Base-by-base conservation (phyloP, 2,329 filamentous ascomycete species). In the Penicillium sp. region DNA sequence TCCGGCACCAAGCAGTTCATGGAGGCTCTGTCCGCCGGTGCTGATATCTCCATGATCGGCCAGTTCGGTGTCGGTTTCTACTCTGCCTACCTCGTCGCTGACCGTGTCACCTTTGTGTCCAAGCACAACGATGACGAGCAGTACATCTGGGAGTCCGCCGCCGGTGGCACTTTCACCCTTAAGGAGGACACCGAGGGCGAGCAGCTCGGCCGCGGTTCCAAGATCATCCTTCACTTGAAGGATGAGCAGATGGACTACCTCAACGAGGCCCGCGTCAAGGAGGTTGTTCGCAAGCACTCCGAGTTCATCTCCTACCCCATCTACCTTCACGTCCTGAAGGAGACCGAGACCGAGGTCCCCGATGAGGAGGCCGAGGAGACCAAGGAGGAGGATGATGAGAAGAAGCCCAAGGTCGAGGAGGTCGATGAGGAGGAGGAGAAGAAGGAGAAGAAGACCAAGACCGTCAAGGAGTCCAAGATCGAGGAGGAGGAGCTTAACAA, bases 21-120 rank as follows among this genome's bases (percentile, higher is more conserved):
- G 94, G 94, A 99, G 86, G 94, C 94, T 64, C 87, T 99, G 70
- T 93, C 92, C 69, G 94, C 94, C 66, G 94, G 94, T 84, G 94
- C 94, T 76, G 94, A 99, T 81, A 94, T 99, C 69, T 97, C 94
- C 81, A 97, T 99, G 94, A 99, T 99, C 78, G 94, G 94, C 75
- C 94, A 99, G 83, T 99, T 99, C 79, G 94, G 94, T 95, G 94
- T 99, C 72, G 94, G 94, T 89, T 99, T 99, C 90, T 99, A 99
- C 88, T 97, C 94, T 61, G 94, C 94, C 75, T 99, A 99, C 86
- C 92, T 99, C 59, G 94, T 99, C 69, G 94, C 94, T 77, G 94
- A 99, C 85, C 87, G 87, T 72, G 94, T 99, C 70, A 92, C 88
- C 67, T 92, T 99, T 76, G 74, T 96, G 79, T 97, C 94, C 73